phyloP scores from a whole-genome alignment of 1,284 basidiomycete genomes.

The Schizophyllum amplum region DNA sequence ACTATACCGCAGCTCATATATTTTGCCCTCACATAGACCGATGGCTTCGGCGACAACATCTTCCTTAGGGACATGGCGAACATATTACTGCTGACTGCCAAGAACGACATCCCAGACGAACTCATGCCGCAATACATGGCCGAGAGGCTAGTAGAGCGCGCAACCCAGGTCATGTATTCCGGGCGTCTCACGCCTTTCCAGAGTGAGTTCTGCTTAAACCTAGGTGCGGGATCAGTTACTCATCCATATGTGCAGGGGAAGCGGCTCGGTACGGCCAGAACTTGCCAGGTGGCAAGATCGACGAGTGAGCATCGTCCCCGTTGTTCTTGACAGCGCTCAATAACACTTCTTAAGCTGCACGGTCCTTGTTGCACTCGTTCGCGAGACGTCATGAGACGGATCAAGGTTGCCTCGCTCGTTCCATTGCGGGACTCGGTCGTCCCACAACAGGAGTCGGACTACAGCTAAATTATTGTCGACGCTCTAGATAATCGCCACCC shows the following conservation, averaged over 20 bases:
- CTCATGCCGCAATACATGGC: constrained; percentile 46
- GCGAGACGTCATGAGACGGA: constrained; percentile 5
- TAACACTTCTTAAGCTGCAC: constrained; percentile 27
- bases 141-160: constrained; percentile 50
- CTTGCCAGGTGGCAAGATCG: constrained; percentile 40
- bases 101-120: constrained; percentile 30
- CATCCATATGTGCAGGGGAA: neutral
- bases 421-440: too few relatives aligned
- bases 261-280: constrained; percentile 4
- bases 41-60: constrained; percentile 68
- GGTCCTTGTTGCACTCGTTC: constrained; percentile 34
- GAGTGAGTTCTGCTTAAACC: too few relatives aligned
- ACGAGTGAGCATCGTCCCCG: constrained; percentile 40
- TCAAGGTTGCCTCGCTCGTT: too few relatives aligned
- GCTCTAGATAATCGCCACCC: too few relatives aligned
- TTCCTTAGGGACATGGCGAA: constrained; percentile 43
- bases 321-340: neutral
- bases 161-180: constrained; percentile 46
- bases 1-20: constrained; percentile 2
- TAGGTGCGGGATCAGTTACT: too few relatives aligned
- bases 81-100: constrained; percentile 23
- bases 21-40: constrained; percentile 40
- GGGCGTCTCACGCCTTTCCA: constrained; percentile 45
- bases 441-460: neutral
- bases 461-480: neutral